Percentiles rank a stretch among this genome's conserved stretches.
phyloP scores from a whole-genome alignment of 495 filamentous ascomycete genomes.

The Penicillium arizonense region DNA sequence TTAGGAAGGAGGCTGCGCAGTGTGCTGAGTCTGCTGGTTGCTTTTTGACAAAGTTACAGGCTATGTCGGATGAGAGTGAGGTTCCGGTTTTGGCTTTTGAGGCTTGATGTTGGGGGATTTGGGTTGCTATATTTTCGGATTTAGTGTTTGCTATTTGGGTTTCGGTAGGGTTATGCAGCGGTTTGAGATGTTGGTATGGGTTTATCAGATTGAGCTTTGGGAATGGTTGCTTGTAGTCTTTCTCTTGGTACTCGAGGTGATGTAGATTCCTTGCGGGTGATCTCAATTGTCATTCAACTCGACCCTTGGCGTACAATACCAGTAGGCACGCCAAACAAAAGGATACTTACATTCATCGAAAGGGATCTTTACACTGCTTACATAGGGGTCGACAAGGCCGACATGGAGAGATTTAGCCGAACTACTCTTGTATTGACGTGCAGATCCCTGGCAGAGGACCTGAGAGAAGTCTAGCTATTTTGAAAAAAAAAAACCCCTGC shows the following conservation, averaged over 20 bases:
- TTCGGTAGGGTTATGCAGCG: too few species aligned
- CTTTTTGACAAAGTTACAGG: constrained; percentile 17
- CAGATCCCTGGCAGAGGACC: not conserved
- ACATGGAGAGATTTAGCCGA: not conserved
- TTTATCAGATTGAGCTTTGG: too few species aligned
- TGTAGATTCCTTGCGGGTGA: too few species aligned
- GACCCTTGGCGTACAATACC: too few species aligned
- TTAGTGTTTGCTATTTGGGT: not conserved
- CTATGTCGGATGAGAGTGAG: not conserved
- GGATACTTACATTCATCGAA: too few species aligned
- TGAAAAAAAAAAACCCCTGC: not conserved
- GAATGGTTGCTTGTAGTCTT: too few species aligned
- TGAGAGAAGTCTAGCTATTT: constrained; percentile 2
- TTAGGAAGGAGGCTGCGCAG: constrained; percentile 23
- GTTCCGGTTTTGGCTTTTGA: constrained; percentile 1
- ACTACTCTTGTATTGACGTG: constrained; percentile 3
- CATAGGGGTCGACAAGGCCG: too few species aligned
- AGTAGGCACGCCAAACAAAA: too few species aligned
- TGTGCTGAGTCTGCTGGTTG: constrained; percentile 32
- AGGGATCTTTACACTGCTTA: too few species aligned
- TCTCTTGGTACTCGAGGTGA: too few species aligned
- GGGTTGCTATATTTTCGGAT: not conserved
- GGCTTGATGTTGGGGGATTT: not conserved
- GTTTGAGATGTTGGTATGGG: too few species aligned
- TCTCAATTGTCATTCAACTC: too few species aligned